These are phyloP conservation scores for Salix brachista DNA, from an alignment of 345 rosid species.

Conservation along the genomic window DNA sequence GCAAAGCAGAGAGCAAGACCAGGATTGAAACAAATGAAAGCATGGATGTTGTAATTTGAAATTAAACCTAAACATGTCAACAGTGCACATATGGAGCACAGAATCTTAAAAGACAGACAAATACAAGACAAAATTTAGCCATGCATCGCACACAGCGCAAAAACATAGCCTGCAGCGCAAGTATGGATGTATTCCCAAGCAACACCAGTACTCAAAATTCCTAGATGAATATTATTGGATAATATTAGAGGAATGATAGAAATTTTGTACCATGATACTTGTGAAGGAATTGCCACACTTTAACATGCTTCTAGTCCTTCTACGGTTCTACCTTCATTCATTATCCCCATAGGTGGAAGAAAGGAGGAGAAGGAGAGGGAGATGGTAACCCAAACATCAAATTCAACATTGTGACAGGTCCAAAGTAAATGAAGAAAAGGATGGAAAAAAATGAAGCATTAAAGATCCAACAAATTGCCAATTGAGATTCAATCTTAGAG, in stretches of 20 bases:
- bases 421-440: neutral
- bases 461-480: neutral
- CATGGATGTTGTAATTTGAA: neutral
- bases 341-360: neutral
- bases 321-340: neutral
- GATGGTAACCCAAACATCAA: neutral
- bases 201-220: neutral
- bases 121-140: neutral
- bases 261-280: neutral
- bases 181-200: neutral
- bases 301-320: too few relatives aligned
- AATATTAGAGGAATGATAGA: neutral
- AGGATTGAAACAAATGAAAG: neutral
- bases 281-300: neutral
- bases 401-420: neutral
- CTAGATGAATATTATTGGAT: neutral
- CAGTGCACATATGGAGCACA: neutral
- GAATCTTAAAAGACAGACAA: neutral
- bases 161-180: neutral
- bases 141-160: neutral
- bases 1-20: slow-evolving; percentile 1
- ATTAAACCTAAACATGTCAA: neutral
- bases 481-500: neutral
- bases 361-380: too few relatives aligned
- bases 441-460: neutral